Evolutionary conservation across 2,329 filamentous ascomycete genomes (phyloP).

Genomic region (Hypoxylon sp.): DNA sequence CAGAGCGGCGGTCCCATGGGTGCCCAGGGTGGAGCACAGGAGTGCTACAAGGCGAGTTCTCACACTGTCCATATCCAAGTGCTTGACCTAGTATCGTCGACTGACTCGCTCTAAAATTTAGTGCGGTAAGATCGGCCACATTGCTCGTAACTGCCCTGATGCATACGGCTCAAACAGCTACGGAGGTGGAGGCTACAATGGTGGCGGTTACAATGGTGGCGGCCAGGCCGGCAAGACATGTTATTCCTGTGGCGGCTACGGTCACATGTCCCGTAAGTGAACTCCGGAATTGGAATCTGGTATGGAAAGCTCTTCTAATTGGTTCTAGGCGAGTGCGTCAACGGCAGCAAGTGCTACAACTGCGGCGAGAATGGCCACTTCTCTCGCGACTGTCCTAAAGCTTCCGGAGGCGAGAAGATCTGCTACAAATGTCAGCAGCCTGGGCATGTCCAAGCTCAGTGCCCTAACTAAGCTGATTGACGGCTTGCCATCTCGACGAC

Average conservation of each 20-base stretch:
- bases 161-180: slow-evolving; percentile 63
- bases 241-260: slow-evolving; percentile 97
- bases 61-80: slow-evolving; percentile 17
- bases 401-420: slow-evolving; percentile 90
- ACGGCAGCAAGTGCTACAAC: slow-evolving; percentile 99
- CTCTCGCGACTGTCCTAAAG: slow-evolving; percentile 95
- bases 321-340: slow-evolving; percentile 83
- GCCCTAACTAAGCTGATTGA: slow-evolving; percentile 75
- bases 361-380: slow-evolving; percentile 94
- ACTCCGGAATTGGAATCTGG: neutral
- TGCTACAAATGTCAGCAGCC: slow-evolving; percentile 94
- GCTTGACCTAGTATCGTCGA: neutral
- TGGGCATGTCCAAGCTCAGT: slow-evolving; percentile 93
- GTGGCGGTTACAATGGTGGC: slow-evolving; percentile 54
- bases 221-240: slow-evolving; percentile 78
- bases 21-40: slow-evolving; percentile 64
- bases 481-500: slow-evolving; percentile 29
- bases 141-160: slow-evolving; percentile 89
- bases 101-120: slow-evolving; percentile 49
- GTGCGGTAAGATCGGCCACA: slow-evolving; percentile 96
- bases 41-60: slow-evolving; percentile 85
- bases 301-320: slow-evolving; percentile 19
- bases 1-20: slow-evolving; percentile 62
- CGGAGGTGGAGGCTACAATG: slow-evolving; percentile 61
- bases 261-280: slow-evolving; percentile 88